Base-by-base conservation (phyloP, 2,329 filamentous ascomycete genomes). In the Aspergillus persii region DNA sequence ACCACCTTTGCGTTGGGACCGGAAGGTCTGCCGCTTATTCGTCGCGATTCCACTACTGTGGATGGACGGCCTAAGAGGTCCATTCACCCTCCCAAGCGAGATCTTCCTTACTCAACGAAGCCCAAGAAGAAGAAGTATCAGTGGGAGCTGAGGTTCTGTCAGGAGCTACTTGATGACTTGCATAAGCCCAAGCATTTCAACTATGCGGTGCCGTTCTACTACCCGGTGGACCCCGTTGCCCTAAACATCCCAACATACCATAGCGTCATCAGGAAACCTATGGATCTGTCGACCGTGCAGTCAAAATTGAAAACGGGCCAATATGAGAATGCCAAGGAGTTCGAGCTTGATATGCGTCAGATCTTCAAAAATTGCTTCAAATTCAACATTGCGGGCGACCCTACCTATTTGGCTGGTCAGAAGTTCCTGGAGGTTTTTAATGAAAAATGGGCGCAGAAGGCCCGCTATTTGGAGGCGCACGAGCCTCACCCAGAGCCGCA, bases 171-270 rank as follows among this genome's bases (percentile, higher is more conserved):
- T 58, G 84, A 85, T 36, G 92, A 97, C 71, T 73, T 98, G 33
- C 85, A 88, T 74, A 90, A 92, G 72, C 77, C 83, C 1, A 93
- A 91, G 73, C 84, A 97, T 71, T 82, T 81, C 57, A 71, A 77
- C 2, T 79, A 88, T 65, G 91, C 91, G 48, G 83, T 83, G 57
- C 88, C 90, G 60, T 99, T 99, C 79, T 79, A 91, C 68, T 79
- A 84, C 7, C 90, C 95, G 0, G 95, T 99, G 23, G 95, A 99
- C 72, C 92, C 95, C 0, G 93, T 98, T 39, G 94, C 93, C 0
- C 80, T 98, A 56, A 92, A 94, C 72, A 97, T 98, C 60, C 95
- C 95, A 0, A 89, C 89, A 27, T 99, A 99, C 73, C 91, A 95
- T 74, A 92, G 89, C 69, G 82, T 98, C 62, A 92, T 99, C 78